Percentiles rank a stretch among this genome's conserved stretches.
Conservation (phyloP, 2,329 filamentous ascomycete genomes). For the Apiospora malaysiana region DNA sequence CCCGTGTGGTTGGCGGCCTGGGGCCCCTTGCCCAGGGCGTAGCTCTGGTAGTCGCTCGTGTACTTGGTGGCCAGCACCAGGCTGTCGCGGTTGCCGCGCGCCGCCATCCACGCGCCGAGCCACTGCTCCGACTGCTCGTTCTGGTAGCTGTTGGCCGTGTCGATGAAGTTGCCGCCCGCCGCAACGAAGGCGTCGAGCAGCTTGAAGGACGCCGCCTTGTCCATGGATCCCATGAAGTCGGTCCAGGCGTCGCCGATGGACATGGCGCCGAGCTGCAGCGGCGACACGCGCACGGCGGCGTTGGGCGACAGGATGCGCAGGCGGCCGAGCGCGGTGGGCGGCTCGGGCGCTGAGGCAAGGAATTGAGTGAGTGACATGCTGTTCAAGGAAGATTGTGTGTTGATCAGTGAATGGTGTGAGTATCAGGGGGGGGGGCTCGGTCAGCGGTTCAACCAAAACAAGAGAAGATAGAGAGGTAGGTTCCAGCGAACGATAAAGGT, state of each 20-base stretch:
- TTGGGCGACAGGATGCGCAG: slow-evolving; percentile 57
- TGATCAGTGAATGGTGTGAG: neutral
- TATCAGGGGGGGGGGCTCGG: neutral
- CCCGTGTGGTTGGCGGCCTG: slow-evolving; percentile 56
- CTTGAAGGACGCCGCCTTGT: slow-evolving; percentile 59
- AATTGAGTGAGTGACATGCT: neutral
- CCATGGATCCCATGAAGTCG: slow-evolving; percentile 55
- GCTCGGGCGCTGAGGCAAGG: slow-evolving; percentile 37
- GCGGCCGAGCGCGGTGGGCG: slow-evolving; percentile 56
- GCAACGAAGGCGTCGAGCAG: slow-evolving; percentile 63
- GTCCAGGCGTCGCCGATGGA: slow-evolving; percentile 55
- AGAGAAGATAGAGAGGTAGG: neutral
- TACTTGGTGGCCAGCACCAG: slow-evolving; percentile 64
- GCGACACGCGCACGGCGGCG: slow-evolving; percentile 58
- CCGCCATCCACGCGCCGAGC: slow-evolving; percentile 63
- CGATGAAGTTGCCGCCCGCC: slow-evolving; percentile 71
- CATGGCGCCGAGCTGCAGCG: slow-evolving; percentile 60
- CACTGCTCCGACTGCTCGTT: slow-evolving; percentile 61
- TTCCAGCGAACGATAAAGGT: too few relatives aligned
- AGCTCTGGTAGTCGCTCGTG: slow-evolving; percentile 52
- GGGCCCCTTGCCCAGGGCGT: slow-evolving; percentile 43
- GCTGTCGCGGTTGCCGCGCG: slow-evolving; percentile 56
- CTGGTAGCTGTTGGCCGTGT: slow-evolving; percentile 66
- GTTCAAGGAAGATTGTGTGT: neutral
- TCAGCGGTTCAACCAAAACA: neutral